These are phyloP conservation scores for Saccharomycopsis sp. DNA, from an alignment of 805 yeast species.

Conservation along the genomic window DNA sequence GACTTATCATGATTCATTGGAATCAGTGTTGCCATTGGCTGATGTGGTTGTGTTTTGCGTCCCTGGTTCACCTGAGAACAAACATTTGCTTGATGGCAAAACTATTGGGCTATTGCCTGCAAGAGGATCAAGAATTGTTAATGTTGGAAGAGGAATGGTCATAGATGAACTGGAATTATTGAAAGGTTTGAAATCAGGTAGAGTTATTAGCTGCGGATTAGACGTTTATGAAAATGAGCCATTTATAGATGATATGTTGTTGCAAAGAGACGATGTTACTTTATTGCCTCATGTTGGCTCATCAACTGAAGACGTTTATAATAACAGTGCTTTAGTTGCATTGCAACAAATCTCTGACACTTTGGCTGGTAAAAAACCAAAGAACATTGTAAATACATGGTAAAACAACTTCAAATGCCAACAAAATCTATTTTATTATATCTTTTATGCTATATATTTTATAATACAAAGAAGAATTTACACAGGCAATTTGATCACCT, in stretches of 20 bases:
- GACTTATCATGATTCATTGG: constrained; percentile 32
- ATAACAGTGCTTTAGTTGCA: constrained; percentile 37
- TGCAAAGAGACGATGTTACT: constrained; percentile 36
- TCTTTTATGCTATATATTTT: too few species aligned
- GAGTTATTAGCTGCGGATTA: constrained; percentile 47
- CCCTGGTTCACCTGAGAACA: constrained; percentile 50
- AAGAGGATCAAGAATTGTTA: constrained; percentile 42
- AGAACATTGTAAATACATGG: constrained; percentile 1
- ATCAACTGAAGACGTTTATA: constrained; percentile 41
- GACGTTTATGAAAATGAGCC: constrained; percentile 61
- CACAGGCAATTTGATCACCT: too few species aligned
- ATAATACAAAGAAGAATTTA: too few species aligned
- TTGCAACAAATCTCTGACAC: constrained; percentile 39
- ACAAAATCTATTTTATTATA: too few species aligned
- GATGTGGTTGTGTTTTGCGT: constrained; percentile 50
- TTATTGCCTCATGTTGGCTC: constrained; percentile 62
- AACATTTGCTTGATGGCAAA: constrained; percentile 38
- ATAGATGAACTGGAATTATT: constrained; percentile 47
- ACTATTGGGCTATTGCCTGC: constrained; percentile 32
- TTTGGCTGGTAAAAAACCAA: constrained; percentile 24
- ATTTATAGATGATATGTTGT: constrained; percentile 26
- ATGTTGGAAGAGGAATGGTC: constrained; percentile 54
- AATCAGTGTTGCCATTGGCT: constrained; percentile 32
- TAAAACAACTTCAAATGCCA: too few species aligned
- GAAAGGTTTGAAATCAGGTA: constrained; percentile 36